phyloP scores from a whole-genome alignment of 1,284 basidiomycete species.

The Pseudozyma sp. region DNA sequence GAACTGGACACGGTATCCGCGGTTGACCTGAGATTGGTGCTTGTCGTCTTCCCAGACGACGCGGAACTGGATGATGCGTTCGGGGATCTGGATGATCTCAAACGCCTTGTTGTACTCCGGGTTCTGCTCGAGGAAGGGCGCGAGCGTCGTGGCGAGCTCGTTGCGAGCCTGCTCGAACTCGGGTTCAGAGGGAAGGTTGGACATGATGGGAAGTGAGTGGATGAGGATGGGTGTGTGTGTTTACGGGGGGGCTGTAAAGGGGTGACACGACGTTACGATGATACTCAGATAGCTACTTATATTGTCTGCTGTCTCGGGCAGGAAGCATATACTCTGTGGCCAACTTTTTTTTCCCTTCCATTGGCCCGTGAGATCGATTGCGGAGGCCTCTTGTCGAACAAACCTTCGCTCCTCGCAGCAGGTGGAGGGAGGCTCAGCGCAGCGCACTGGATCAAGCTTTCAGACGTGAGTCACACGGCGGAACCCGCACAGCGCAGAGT shows the following conservation, averaged over 20 bases:
- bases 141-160: conserved; percentile 78
- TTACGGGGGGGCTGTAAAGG: not conserved
- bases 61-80: conserved; percentile 75
- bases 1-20: conserved; percentile 83
- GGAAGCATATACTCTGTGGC: no score
- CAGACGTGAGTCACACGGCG: conserved; percentile 1
- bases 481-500: not conserved
- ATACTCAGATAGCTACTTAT: not conserved
- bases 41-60: conserved; percentile 83
- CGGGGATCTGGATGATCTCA: conserved; percentile 79
- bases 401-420: not conserved
- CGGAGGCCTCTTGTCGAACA: not conserved
- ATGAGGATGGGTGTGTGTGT: not conserved
- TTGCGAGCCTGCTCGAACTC: conserved; percentile 77
- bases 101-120: conserved; percentile 80
- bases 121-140: conserved; percentile 77
- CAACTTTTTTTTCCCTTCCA: no score
- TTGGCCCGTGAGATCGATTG: no score
- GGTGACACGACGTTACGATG: no score
- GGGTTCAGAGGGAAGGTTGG: conserved; percentile 71
- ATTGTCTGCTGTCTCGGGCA: not conserved
- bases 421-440: conserved; percentile 4
- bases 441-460: no score
- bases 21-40: conserved; percentile 76
- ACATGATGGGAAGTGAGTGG: conserved; percentile 15